A percentile compares a stretch with the other conserved stretches of the same genome.
These are phyloP conservation scores for Wickerhamiella azymoides DNA, from an alignment of 805 yeast genomes.

Conservation along the genomic window DNA sequence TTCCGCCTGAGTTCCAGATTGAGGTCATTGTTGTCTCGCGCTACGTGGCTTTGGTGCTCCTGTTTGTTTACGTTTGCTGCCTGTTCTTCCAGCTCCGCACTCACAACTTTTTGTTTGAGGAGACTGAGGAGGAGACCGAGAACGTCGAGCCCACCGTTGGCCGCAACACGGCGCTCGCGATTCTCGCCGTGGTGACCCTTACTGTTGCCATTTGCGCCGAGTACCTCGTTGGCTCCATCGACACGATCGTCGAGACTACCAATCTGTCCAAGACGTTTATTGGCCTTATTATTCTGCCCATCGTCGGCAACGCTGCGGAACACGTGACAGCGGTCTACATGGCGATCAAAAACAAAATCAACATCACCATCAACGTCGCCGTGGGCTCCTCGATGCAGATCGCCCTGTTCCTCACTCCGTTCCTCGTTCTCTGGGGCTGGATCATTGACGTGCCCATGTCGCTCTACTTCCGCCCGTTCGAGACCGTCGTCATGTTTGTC, in stretches of 20 bases:
- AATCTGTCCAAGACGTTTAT: slow-evolving; percentile 91
- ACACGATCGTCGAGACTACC: slow-evolving; percentile 66
- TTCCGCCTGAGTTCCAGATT: slow-evolving; percentile 27
- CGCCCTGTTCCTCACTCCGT: slow-evolving; percentile 89
- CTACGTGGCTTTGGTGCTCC: slow-evolving; percentile 68
- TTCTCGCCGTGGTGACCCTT: slow-evolving; percentile 52
- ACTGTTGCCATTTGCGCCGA: slow-evolving; percentile 87
- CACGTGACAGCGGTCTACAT: slow-evolving; percentile 94
- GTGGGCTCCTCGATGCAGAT: slow-evolving; percentile 92
- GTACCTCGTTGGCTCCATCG: slow-evolving; percentile 84
- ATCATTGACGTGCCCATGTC: slow-evolving; percentile 80
- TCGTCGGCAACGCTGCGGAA: slow-evolving; percentile 97
- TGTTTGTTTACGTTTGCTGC: slow-evolving; percentile 63
- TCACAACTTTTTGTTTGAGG: slow-evolving; percentile 56
- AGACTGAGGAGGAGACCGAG: slow-evolving; percentile 25
- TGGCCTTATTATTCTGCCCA: slow-evolving; percentile 86
- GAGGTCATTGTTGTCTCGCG: slow-evolving; percentile 64
- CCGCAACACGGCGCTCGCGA: slow-evolving; percentile 37
- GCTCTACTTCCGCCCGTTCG: slow-evolving; percentile 79
- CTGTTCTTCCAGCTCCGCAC: slow-evolving; percentile 80
- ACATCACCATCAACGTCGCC: slow-evolving; percentile 91
- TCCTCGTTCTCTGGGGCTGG: slow-evolving; percentile 94
- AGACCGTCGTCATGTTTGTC: slow-evolving; percentile 81
- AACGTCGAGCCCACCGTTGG: slow-evolving; percentile 33
- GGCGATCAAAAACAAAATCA: slow-evolving; percentile 91